Conservation (phyloP, 2,329 filamentous ascomycete genomes). For the Daldinia sp. region DNA sequence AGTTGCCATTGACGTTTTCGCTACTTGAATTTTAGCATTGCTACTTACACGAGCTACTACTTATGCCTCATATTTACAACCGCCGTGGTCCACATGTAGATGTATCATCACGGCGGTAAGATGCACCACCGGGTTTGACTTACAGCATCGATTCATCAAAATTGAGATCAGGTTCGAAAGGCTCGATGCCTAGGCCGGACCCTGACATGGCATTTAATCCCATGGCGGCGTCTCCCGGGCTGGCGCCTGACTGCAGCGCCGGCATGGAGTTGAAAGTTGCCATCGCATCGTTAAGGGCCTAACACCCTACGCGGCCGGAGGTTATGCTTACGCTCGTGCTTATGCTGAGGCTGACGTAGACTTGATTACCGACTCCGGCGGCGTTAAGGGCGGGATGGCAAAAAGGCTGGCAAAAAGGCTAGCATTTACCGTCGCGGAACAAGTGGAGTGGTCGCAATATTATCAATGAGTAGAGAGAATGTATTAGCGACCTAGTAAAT, state of each 20-base stretch:
- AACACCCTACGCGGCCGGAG: constrained; percentile 41
- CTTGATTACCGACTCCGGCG: constrained; percentile 16
- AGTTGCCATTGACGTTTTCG: constrained; percentile 57
- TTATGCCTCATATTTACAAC: constrained; percentile 1
- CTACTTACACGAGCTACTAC: constrained; percentile 29
- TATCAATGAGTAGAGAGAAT: constrained; percentile 11
- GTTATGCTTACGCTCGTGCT: constrained; percentile 18
- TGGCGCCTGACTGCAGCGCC: constrained; percentile 60
- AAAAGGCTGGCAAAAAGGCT: background rate
- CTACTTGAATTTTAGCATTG: constrained; percentile 50
- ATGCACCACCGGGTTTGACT: constrained; percentile 48
- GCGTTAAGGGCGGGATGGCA: constrained; percentile 12
- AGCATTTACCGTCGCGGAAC: constrained; percentile 21
- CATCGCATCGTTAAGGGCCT: constrained; percentile 63
- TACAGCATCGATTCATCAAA: constrained; percentile 71
- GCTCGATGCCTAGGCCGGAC: constrained; percentile 60
- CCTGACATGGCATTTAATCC: constrained; percentile 58
- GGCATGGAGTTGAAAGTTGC: constrained; percentile 69
- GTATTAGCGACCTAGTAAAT: constrained; percentile 22
- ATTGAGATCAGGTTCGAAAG: constrained; percentile 64
- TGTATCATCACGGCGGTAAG: background rate
- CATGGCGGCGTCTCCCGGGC: constrained; percentile 60
- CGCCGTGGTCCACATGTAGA: background rate
- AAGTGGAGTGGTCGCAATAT: constrained; percentile 29
- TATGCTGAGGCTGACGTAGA: constrained; percentile 38